Base-by-base conservation (phyloP, 495 filamentous ascomycete species). In the Neurospora tetraspora region DNA sequence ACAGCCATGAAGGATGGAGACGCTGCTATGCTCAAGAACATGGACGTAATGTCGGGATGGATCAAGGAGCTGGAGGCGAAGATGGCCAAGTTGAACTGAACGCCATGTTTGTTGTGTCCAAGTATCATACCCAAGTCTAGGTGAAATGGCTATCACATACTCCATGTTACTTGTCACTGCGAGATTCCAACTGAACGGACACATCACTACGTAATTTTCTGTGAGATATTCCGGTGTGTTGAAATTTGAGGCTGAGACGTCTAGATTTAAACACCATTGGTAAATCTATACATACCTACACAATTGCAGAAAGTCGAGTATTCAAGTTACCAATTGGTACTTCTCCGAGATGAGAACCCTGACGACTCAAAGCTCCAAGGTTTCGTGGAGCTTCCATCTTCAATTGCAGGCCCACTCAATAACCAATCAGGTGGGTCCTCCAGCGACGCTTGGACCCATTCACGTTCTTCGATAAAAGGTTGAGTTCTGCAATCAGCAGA, bases 31-130 rank as follows among this genome's bases (percentile, higher is more conserved):
- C 86, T 86, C 74, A 86, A 84, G 39, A 98, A 99, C 80, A 89
- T 94, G 78, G 89, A 89, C 69, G 86, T 91, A 20, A 90, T 98
- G 43, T 91, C 94, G 74, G 89, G 87, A 59, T 97, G 94, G 95
- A 93, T 99, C 18, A 92, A 91, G 80, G 92, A 92, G 45, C 80
- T 99, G 43, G 96, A 99, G 83, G 86, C 84, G 73, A 91, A 90
- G 80, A 86, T 97, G 79, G 86, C 84, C 20, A 85, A 85, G 69
- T 78, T 92, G 75, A 78, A 80, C 40, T 83, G 77, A 84, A 68
- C 68, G 27, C 40, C 38, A 14, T 71, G 53, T 38, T 20, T 53
- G n/a, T 34, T 34, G 23, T 31, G 36, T n/a, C 34, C 72, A 34
- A 39, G 71, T 72, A 72, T 77, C 77, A 81, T 81, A 81, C 78